Evolutionary conservation across 208 protist species (phyloP).

Genomic region (Trypanosoma melophagium): DNA sequence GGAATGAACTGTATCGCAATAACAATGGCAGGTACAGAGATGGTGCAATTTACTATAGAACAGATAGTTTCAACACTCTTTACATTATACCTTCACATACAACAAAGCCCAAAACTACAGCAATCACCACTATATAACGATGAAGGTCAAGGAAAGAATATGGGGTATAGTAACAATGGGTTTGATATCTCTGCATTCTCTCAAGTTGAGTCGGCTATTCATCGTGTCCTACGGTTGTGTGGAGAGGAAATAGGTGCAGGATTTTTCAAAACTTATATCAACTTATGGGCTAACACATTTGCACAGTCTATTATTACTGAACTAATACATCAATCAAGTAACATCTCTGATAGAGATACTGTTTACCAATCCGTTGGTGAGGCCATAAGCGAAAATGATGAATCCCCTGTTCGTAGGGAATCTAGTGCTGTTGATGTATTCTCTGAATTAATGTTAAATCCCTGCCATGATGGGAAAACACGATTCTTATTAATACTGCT

Average conservation of each 20-base stretch:
- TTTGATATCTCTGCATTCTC: not conserved
- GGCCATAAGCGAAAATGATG: not conserved
- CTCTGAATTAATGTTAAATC: too few species aligned
- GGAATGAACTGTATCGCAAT: too few species aligned
- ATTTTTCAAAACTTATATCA: slow-evolving; percentile 18
- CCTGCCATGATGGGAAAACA: too few species aligned
- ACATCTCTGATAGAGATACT: not conserved
- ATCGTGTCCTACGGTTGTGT: slow-evolving; percentile 14
- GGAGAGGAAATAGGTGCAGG: not conserved
- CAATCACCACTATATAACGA: too few species aligned
- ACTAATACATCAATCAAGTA: not conserved
- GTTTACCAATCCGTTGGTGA: not conserved
- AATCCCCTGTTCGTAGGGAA: too few species aligned
- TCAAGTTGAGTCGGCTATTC: slow-evolving; percentile 5
- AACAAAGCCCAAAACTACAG: not conserved
- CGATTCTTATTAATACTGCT: not conserved
- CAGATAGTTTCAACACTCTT: slow-evolving; percentile 21
- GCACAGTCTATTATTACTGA: not conserved
- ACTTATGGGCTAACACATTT: slow-evolving; percentile 12
- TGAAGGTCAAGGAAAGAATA: too few species aligned
- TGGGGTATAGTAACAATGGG: too few species aligned
- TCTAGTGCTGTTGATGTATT: too few species aligned
- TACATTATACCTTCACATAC: slow-evolving; percentile 1
- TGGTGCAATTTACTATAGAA: slow-evolving; percentile 4
- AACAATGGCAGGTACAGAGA: not conserved